Percentiles rank a stretch among this genome's conserved stretches.
Conservation (phyloP, 306 rosid species). For the Benincasa hispida region DNA sequence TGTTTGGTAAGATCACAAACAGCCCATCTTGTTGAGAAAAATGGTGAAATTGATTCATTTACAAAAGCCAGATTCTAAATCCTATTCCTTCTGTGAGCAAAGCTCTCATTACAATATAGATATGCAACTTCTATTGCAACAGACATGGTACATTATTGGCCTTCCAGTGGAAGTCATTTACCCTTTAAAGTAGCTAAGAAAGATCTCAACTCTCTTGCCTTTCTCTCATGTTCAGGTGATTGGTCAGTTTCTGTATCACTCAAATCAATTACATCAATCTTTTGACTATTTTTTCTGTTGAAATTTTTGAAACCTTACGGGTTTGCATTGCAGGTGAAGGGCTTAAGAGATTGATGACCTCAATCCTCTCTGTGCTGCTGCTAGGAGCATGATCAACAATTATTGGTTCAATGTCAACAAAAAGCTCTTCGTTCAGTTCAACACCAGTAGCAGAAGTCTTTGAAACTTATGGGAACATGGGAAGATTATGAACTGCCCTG, state of each 20-base stretch:
- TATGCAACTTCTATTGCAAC: not conserved
- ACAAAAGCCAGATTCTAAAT: not conserved
- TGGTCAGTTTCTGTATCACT: constrained; percentile 57
- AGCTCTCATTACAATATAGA: too few species aligned
- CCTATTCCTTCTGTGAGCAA: not conserved
- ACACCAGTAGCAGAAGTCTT: constrained; percentile 18
- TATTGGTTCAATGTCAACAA: constrained; percentile 13
- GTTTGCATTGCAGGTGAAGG: constrained; percentile 45
- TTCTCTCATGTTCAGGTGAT: constrained; percentile 51
- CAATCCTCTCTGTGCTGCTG: constrained; percentile 3
- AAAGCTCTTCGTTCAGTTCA: constrained; percentile 8
- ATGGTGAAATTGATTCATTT: not conserved
- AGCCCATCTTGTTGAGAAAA: not conserved
- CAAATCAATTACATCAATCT: constrained; percentile 44
- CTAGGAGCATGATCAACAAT: not conserved
- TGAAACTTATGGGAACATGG: constrained; percentile 12
- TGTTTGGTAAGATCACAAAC: too few species aligned
- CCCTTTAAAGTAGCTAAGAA: constrained; percentile 43
- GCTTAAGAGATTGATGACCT: constrained; percentile 55
- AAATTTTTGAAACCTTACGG: constrained; percentile 4
- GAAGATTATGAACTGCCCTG: constrained; percentile 10
- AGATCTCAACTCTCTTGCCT: constrained; percentile 49
- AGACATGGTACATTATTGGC: not conserved
- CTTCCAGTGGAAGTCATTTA: constrained; percentile 1
- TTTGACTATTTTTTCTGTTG: constrained; percentile 16